A percentile compares a stretch with the other conserved stretches of the same genome.
phyloP scores from a whole-genome alignment of 2,329 filamentous ascomycete genomes.

The Lachnellula occidentalis region DNA sequence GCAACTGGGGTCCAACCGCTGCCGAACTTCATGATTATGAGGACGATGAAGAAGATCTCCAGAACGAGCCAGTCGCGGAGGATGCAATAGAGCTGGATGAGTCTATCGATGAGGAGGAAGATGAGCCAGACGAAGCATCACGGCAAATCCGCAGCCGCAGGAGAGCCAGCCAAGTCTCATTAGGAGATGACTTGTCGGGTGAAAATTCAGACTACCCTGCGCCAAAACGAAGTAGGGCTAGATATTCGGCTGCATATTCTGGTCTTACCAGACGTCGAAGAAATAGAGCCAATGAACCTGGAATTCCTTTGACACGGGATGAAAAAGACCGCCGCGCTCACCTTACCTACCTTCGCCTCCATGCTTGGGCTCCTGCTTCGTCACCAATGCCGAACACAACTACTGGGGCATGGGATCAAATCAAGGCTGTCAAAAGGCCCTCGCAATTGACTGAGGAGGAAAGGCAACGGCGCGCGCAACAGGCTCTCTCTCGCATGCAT shows the following conservation, averaged over 20 bases:
- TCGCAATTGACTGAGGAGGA: slow-evolving; percentile 5
- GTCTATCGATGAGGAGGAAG: no score
- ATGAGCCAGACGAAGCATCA: no score
- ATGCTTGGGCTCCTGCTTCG: background rate
- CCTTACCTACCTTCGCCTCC: background rate
- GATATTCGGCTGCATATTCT: no score
- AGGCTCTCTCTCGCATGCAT: background rate
- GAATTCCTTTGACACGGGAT: background rate
- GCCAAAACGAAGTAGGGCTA: no score
- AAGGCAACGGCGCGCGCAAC: slow-evolving; percentile 2
- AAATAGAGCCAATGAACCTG: no score
- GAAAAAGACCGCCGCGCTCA: background rate
- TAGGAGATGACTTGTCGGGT: no score
- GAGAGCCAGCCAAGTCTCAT: no score
- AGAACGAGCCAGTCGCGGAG: no score
- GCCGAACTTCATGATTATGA: background rate
- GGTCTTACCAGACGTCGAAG: no score
- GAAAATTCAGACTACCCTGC: no score
- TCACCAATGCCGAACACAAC: background rate
- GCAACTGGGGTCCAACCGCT: background rate
- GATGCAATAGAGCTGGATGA: no score
- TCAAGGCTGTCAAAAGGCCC: slow-evolving; percentile 5
- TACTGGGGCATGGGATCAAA: background rate
- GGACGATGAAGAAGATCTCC: background rate
- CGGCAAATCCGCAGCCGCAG: no score